phyloP scores from a whole-genome alignment of 257 asterid species.

The Jasminum sambac region DNA sequence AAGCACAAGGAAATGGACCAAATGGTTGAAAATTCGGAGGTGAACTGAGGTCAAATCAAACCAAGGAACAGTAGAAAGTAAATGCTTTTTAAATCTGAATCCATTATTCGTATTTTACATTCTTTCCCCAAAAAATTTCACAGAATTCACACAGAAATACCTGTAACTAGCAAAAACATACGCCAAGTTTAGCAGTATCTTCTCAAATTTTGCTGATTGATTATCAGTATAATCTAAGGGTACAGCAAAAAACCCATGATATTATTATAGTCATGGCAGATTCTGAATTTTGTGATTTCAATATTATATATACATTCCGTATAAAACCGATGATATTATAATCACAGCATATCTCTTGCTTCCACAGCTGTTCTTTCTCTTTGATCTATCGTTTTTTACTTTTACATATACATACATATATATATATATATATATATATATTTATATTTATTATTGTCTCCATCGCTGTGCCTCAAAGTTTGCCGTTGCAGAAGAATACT shows the following conservation, averaged over 20 bases:
- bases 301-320: no score
- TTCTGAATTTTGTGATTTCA: no score
- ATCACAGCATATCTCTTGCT: no score
- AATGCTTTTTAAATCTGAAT: constrained; percentile 1
- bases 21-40: neutral
- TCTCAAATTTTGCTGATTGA: no score
- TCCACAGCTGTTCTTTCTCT: neutral
- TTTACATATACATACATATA: no score
- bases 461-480: constrained; percentile 6
- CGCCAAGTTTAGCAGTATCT: no score
- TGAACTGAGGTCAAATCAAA: neutral
- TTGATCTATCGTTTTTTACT: neutral
- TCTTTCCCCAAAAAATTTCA: neutral
- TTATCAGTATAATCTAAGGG: no score
- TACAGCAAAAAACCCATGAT: no score
- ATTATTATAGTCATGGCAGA: no score
- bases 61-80: neutral
- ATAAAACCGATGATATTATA: no score
- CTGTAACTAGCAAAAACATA: neutral
- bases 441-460: neutral
- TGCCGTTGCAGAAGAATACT: constrained; percentile 6
- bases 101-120: neutral
- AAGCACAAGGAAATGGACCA: neutral
- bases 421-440: no score
- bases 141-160: neutral